Evolutionary conservation across 345 rosid species (phyloP), one percentile per base, ranked within the genome.

Genomic region (Heritiera littoralis): DNA sequence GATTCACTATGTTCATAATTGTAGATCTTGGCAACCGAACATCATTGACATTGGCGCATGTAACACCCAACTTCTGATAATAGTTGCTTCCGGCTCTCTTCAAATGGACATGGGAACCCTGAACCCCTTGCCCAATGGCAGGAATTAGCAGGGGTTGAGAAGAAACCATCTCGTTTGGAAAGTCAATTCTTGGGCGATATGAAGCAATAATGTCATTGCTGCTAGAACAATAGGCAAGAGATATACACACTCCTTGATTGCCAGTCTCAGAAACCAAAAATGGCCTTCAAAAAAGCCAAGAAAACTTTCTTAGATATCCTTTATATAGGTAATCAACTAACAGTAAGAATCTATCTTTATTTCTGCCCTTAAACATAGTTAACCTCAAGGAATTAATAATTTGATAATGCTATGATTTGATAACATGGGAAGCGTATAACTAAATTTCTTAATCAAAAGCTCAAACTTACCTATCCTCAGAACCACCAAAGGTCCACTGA

Each of bases 171-270:
- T 85, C 95, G 38, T 66, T 81, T 52, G 85, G 67, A 67, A 84
- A 67, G 67, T 87, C 88, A 40, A 87, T 84, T 85, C 84, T 88
- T 7, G 98, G 97, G 76, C 99, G 97, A 73, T 86, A 95, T 9
- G 97, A 85, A 76, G 92, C 94, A 74, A 95, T 89, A 35, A 92
- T 80, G 78, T 90, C 90, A 51, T 90, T 84, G 14, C 84, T 88
- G 71, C 78, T 69, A 45, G 56, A 52, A 52, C 56, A 52, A 52
- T 52, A 52, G 14, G 56, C 56, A 52, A 52, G 88, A 52, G 98
- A 91, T 20, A 92, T 91, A 79, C 99, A 95, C 23, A 89, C 92
- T 80, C 97, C 99, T 85, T 82, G 86, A 83, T 87, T 84, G 75
- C 79, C 89, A 12, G 92, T 83, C 80, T 83, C 90, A 12, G 91